A percentile compares a stretch with the other conserved stretches of the same genome.
Conservation (phyloP, 306 rosid genomes). For the Elaeagnus macrophylla region DNA sequence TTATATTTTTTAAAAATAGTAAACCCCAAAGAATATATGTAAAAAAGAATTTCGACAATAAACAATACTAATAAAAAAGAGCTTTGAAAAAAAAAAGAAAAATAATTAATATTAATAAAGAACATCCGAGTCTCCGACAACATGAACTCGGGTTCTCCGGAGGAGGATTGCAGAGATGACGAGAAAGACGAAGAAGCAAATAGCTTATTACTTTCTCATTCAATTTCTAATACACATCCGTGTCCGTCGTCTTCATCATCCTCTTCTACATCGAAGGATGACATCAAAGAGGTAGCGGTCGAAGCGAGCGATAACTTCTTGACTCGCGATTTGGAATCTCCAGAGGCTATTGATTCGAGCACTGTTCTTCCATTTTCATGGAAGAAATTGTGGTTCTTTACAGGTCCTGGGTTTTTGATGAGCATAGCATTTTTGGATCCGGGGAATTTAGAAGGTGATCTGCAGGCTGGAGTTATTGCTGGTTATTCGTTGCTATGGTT, state of each 20-base stretch:
- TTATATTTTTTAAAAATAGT: too few relatives aligned
- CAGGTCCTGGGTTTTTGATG: slow-evolving; percentile 86
- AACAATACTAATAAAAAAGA: too few relatives aligned
- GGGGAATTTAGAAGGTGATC: slow-evolving; percentile 85
- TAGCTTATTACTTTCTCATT: slow-evolving; percentile 33
- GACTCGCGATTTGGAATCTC: slow-evolving; percentile 29
- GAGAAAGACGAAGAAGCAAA: slow-evolving; percentile 44
- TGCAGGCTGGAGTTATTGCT: slow-evolving; percentile 80
- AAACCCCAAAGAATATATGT: too few relatives aligned
- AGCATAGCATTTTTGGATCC: slow-evolving; percentile 92
- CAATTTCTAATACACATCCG: slow-evolving; percentile 2
- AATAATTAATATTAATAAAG: too few relatives aligned
- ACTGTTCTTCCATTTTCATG: slow-evolving; percentile 54
- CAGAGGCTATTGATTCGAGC: slow-evolving; percentile 13
- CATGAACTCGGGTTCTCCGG: slow-evolving; percentile 26
- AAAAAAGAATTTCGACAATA: too few relatives aligned
- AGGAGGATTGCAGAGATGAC: slow-evolving; percentile 20
- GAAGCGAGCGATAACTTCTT: slow-evolving; percentile 68
- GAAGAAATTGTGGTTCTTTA: slow-evolving; percentile 73
- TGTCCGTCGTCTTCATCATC: slow-evolving; percentile 1
- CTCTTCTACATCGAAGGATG: slow-evolving; percentile 4
- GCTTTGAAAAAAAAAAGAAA: too few relatives aligned
- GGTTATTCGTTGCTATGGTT: slow-evolving; percentile 78
- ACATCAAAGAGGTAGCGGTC: slow-evolving; percentile 43
- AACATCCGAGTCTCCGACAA: background rate